Evolutionary conservation across 164 flowering plant species (phyloP), one percentile per base, ranked within the genome.

Genomic region (Vitis labrusca): DNA sequence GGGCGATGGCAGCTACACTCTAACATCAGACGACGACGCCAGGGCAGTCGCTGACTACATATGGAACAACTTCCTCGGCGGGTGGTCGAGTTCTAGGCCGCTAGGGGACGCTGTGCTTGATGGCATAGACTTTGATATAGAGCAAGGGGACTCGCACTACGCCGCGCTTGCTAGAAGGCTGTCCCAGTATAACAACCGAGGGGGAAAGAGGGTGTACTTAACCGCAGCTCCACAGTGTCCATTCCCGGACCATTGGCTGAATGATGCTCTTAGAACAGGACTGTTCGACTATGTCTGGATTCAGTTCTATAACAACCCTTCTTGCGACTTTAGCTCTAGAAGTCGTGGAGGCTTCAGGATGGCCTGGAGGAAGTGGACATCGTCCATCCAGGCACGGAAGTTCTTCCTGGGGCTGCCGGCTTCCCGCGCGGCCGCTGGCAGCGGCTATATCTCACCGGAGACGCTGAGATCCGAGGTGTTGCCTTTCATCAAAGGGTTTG

Each of bases 251-350:
- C 64, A 30, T 1, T 44, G 61, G 17, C 60, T 79, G 16, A 65
- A 48, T 11, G 13, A 63, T 9, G 80, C 79, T 5, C 59, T 82
- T 10, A 17, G 30, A 23, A 77, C 79, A 1, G 82, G 77, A 5
- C 70, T 79, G 1, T 82, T 82, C 48, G 82, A 82, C 65, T 77
- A 76, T 27, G 73, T 82, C 11, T 79, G 80, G 82, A 71, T 82
- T 11, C 82, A 74, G 27, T 82, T 74, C 59, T 82, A 79, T 70
- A 74, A 82, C 76, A 82, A 77, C 50, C 66, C 64, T 16, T 50
- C 37, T 16, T 72, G 80, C 32, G 60, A 74, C 7, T 78, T 69
- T 9, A 14, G 44, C 44, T 37, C 49, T 1, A 69, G 75, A 2
- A 52, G 52, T 32, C 19, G 71, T 19, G 1, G 16, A 7, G 58